Base-by-base conservation (phyloP, 257 asterid species). In the Primulina eburnea region DNA sequence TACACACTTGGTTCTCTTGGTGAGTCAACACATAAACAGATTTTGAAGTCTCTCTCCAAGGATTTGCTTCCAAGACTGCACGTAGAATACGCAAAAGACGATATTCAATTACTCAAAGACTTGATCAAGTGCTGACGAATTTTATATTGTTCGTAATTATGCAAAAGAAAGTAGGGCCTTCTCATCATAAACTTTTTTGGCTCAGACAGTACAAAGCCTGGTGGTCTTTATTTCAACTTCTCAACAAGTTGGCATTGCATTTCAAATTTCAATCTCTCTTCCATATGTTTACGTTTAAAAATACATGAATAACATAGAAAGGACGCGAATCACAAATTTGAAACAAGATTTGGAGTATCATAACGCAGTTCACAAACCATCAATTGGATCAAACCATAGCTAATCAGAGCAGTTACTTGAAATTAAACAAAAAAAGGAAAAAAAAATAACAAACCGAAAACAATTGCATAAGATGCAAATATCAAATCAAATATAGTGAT, bases 21-120 rank as follows among this genome's bases (percentile, higher is more conserved):
- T 88, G 96, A 67, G 97, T 92, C 74, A 92, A 82, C 67, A 92
- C 98, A 75, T 84, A 92, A 32, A 92, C 97, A 77, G 97, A 83
- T 81, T 92, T 92, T 28, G 92, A 79, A n/a, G 83, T 8, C 78
- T 89, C 98, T 73, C 95, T 84, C 98, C 98, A 92, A 37, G 98
- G 98, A 52, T 92, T 88, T 62, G 92, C 89, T 81, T 92, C 97
- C 86, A 92, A 72, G 57, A 92, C 98, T 92, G 80, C 80, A 73
- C 16, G 58, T 12, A 70, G 47, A 62, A 62, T 66, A 69, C 20
- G 43, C 47, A 69, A 62, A 73, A 53, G 17, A 14, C 73, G 21
- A 65, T 11, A 32, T 63, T 69, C 8, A 60, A 35, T 20, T 32
- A 70, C 60, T 12, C 21, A 73, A 26, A 43, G 33, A 67, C 43